A percentile compares a stretch with the other conserved stretches of the same genome.
Conservation (phyloP, 129 eudicot genomes). For the Helianthus tuberosus region DNA sequence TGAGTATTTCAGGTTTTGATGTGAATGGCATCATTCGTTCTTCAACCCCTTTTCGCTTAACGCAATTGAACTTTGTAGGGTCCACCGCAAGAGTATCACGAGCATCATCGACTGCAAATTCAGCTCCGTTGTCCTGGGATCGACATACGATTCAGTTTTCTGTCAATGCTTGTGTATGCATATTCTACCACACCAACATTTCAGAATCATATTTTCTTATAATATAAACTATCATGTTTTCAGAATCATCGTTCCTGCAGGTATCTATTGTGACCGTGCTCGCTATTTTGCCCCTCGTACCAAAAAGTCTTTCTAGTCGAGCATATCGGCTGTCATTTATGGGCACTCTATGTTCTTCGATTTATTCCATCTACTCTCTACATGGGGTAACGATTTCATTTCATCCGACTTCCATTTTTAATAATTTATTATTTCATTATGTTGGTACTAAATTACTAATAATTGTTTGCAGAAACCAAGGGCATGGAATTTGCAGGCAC, state of each 20-base stretch:
- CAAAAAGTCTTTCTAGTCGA: slow-evolving; percentile 60
- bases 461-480: slow-evolving; percentile 72
- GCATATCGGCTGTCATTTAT: slow-evolving; percentile 76
- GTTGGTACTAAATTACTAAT: slow-evolving; percentile 7
- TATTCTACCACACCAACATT: slow-evolving; percentile 9
- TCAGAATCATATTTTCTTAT: background rate
- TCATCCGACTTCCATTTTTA: background rate
- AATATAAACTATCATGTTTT: background rate
- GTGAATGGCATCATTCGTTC: too few species aligned
- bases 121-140: slow-evolving; percentile 71
- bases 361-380: slow-evolving; percentile 69
- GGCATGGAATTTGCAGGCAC: slow-evolving; percentile 82
- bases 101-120: slow-evolving; percentile 44
- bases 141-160: slow-evolving; percentile 71
- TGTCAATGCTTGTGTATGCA: slow-evolving; percentile 81
- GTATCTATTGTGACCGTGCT: slow-evolving; percentile 75
- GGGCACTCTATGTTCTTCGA: slow-evolving; percentile 79
- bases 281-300: slow-evolving; percentile 67
- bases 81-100: slow-evolving; percentile 60
- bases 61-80: slow-evolving; percentile 35
- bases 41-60: background rate
- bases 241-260: slow-evolving; percentile 34
- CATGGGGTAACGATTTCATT: slow-evolving; percentile 63
- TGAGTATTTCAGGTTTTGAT: too few species aligned
- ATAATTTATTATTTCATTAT: background rate